These are phyloP conservation scores for Voacanga thouarsii DNA, from an alignment of 257 asterid genomes.

Conservation along the genomic window DNA sequence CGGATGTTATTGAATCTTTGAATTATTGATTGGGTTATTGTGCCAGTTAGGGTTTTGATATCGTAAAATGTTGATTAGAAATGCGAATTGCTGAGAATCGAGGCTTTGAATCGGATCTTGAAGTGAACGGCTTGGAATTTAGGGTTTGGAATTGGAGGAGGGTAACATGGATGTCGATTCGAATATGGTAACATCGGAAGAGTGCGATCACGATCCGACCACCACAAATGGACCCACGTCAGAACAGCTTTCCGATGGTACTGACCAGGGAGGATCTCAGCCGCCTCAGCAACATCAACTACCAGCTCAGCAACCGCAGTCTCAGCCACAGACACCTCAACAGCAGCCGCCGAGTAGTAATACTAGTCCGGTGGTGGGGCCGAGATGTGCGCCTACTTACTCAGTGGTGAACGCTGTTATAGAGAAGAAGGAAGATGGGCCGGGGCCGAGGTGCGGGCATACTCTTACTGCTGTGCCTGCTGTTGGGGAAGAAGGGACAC, in stretches of 20 bases:
- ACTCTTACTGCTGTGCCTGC: slow-evolving; percentile 97
- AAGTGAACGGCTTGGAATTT: slow-evolving; percentile 31
- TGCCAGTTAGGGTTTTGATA: slow-evolving; percentile 20
- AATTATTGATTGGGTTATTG: slow-evolving; percentile 11
- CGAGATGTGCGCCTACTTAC: slow-evolving; percentile 90
- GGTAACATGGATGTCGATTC: slow-evolving; percentile 77
- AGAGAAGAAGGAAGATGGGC: slow-evolving; percentile 95
- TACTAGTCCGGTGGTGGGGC: slow-evolving; percentile 52
- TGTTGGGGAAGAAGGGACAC: slow-evolving; percentile 89
- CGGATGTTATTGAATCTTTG: background rate
- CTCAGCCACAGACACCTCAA: slow-evolving; percentile 26
- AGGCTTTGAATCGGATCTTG: slow-evolving; percentile 52
- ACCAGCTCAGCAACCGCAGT: slow-evolving; percentile 36
- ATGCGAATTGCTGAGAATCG: slow-evolving; percentile 44
- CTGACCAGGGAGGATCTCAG: slow-evolving; percentile 38
- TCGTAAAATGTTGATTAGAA: slow-evolving; percentile 39
- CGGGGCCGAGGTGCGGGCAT: slow-evolving; percentile 97
- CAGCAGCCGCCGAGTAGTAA: slow-evolving; percentile 32
- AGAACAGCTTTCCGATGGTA: slow-evolving; percentile 48
- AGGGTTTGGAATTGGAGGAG: slow-evolving; percentile 43
- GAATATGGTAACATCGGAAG: slow-evolving; percentile 53
- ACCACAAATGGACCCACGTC: slow-evolving; percentile 29
- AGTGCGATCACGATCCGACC: slow-evolving; percentile 67
- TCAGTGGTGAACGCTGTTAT: slow-evolving; percentile 69
- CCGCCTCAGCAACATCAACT: slow-evolving; percentile 34